These are phyloP conservation scores for Trypanosoma congolense DNA, from an alignment of 208 protist species.

Conservation along the genomic window DNA sequence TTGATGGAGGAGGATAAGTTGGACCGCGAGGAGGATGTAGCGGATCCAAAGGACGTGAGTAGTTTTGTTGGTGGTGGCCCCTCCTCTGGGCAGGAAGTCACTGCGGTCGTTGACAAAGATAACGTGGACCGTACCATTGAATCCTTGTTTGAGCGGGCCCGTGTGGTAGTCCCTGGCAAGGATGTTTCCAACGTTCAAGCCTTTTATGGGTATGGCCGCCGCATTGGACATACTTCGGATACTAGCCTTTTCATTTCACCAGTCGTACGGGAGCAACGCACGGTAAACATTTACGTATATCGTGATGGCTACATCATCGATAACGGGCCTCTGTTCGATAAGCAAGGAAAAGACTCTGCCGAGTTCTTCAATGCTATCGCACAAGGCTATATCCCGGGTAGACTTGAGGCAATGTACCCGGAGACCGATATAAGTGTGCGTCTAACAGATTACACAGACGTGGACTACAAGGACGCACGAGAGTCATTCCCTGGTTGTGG, in stretches of 20 bases:
- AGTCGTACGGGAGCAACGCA: slow-evolving; percentile 38
- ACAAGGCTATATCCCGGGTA: slow-evolving; percentile 46
- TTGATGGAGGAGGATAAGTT: no score
- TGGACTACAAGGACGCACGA: slow-evolving; percentile 37
- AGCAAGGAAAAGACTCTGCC: slow-evolving; percentile 34
- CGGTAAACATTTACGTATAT: slow-evolving; percentile 54
- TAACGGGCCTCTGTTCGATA: slow-evolving; percentile 27
- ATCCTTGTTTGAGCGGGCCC: slow-evolving; percentile 26
- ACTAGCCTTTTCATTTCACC: slow-evolving; percentile 64
- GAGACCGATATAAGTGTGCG: slow-evolving; percentile 56
- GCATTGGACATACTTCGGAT: slow-evolving; percentile 64
- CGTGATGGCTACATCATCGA: slow-evolving; percentile 60
- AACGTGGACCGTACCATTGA: slow-evolving; percentile 22
- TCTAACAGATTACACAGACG: slow-evolving; percentile 47
- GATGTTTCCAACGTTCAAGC: slow-evolving; percentile 24
- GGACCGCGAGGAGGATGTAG: no score
- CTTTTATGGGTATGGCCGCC: slow-evolving; percentile 69
- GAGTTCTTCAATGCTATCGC: slow-evolving; percentile 54
- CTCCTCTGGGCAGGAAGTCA: slow-evolving; percentile 42
- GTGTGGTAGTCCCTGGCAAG: not conserved
- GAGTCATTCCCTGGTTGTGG: slow-evolving; percentile 63
- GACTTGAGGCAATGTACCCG: slow-evolving; percentile 44
- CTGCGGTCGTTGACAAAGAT: slow-evolving; percentile 31
- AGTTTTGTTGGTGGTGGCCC: slow-evolving; percentile 57
- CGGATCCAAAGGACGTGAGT: slow-evolving; percentile 18